phyloP scores from a whole-genome alignment of 768 basidiomycete species.

The Rubroboletus pulcherrimus region DNA sequence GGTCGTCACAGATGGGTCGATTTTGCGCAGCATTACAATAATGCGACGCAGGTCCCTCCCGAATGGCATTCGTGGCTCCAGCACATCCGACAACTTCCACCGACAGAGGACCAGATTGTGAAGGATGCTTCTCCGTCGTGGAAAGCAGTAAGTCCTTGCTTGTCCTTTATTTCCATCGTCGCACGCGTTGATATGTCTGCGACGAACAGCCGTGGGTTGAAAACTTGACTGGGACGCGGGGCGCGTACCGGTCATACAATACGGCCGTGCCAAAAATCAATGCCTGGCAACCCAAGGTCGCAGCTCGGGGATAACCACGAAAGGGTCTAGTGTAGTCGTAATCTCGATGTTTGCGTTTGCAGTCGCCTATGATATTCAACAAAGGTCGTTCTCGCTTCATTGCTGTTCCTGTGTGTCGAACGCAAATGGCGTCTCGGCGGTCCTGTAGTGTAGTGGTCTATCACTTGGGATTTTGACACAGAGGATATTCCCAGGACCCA shows the following conservation, averaged over 20 bases:
- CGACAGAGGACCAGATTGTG: slow-evolving; percentile 69
- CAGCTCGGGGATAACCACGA: slow-evolving; percentile 38
- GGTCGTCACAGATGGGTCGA: slow-evolving; percentile 98
- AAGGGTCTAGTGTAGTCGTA: neutral
- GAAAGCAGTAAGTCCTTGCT: slow-evolving; percentile 65
- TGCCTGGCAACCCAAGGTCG: slow-evolving; percentile 78
- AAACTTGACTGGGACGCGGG: slow-evolving; percentile 90
- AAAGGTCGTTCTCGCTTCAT: neutral
- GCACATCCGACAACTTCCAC: slow-evolving; percentile 84
- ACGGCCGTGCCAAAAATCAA: slow-evolving; percentile 79
- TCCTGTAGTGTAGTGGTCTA: slow-evolving; percentile 28
- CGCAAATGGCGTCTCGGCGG: neutral
- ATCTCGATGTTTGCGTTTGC: neutral
- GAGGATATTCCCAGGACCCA: slow-evolving; percentile 19
- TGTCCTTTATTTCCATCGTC: neutral
- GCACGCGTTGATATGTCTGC: neutral
- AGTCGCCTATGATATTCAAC: too few species aligned
- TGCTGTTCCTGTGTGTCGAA: neutral
- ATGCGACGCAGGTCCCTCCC: slow-evolving; percentile 90
- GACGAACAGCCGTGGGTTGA: slow-evolving; percentile 68
- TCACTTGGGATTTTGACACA: slow-evolving; percentile 26
- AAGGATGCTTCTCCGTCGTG: slow-evolving; percentile 69
- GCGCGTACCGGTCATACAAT: slow-evolving; percentile 86
- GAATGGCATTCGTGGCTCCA: slow-evolving; percentile 97
- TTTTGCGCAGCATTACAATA: slow-evolving; percentile 83